Evolutionary conservation across 2,329 filamentous ascomycete species (phyloP), one percentile per base, ranked within the genome.

Genomic region (Xylariaceae sp.): DNA sequence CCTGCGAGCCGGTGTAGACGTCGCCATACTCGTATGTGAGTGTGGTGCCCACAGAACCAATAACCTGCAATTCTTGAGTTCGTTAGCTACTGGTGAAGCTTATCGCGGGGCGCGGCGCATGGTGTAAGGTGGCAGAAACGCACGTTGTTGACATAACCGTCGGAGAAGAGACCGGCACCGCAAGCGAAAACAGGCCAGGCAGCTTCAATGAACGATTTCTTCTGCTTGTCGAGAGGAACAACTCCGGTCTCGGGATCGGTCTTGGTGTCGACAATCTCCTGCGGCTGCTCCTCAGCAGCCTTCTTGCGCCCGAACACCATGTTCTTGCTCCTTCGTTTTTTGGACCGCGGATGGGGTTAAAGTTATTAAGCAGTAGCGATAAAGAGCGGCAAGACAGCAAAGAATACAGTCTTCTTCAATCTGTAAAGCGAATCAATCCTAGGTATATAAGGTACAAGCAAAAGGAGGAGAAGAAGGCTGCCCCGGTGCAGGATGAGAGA

Each of bases 101-200:
- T 4, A 22, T 37, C 22, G 25, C 19, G 14, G 14, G 20, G 10
- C 14, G 8, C 40, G 12, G 14, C 11, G 22, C 37, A 22, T 21
- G 22, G 36, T 43, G 25, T 36, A 37, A 17, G 36, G 5, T 2
- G 16, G 17, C 14, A 20, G 22, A 16, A 17, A 50, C 50, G 57
- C 69, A 89, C 87, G 60, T 88, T 89, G 68, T 95, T 94, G 62
- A 95, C 80, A 65, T 95, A 95, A 14, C 91, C 91, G 65, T 95
- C 91, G 20, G 85, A 90, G 67, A 95, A 95, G 2, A 95, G 75
- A 59, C 91, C 91, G 41, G 90, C 87, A 53, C 91, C 91, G 61
- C 89, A 95, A 35, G 90, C 90, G 56, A 95, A 84, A 1, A 89
- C 86, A 12, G 90, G 88, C 76, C 78, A 60, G 17, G 71, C 64